phyloP scores from a whole-genome alignment of 1,284 basidiomycete genomes.

The Puccinia sorghi region DNA sequence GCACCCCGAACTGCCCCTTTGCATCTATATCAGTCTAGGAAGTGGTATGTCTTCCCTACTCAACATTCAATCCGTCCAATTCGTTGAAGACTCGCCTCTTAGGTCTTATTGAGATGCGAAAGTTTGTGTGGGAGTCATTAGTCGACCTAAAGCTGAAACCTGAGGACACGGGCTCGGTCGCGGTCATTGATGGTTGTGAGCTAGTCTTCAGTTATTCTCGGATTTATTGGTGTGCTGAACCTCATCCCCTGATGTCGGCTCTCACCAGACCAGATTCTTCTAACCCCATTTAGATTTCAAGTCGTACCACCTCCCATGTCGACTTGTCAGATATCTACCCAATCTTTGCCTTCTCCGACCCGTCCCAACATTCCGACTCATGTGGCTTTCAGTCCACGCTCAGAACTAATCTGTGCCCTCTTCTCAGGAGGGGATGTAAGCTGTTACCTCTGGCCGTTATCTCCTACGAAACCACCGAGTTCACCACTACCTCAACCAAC shows the following conservation, averaged over 20 bases:
- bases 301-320: slow-evolving; percentile 96
- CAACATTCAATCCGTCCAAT: neutral
- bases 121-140: slow-evolving; percentile 76
- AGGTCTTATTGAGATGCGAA: slow-evolving; percentile 65
- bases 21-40: slow-evolving; percentile 69
- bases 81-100: slow-evolving; percentile 56
- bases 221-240: neutral
- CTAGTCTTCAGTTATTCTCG: slow-evolving; percentile 49
- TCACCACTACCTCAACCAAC: slow-evolving; percentile 5
- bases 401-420: slow-evolving; percentile 18
- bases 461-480: neutral
- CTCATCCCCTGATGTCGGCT: slow-evolving; percentile 21
- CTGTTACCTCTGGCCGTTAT: slow-evolving; percentile 19
- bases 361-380: slow-evolving; percentile 18
- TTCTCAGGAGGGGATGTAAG: slow-evolving; percentile 18
- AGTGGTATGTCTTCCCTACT: slow-evolving; percentile 3
- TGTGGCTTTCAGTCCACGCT: slow-evolving; percentile 29
- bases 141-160: slow-evolving; percentile 68
- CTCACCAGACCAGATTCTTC: slow-evolving; percentile 67
- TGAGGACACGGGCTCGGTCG: slow-evolving; percentile 78
- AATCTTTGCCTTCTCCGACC: slow-evolving; percentile 17
- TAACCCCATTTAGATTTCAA: slow-evolving; percentile 90
- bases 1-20: slow-evolving; percentile 80
- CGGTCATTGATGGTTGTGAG: slow-evolving; percentile 86
- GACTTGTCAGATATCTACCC: slow-evolving; percentile 66